These are phyloP conservation scores for Endogone sp. DNA, from an alignment of 192 early-diverging fungal genomes.

Conservation along the genomic window DNA sequence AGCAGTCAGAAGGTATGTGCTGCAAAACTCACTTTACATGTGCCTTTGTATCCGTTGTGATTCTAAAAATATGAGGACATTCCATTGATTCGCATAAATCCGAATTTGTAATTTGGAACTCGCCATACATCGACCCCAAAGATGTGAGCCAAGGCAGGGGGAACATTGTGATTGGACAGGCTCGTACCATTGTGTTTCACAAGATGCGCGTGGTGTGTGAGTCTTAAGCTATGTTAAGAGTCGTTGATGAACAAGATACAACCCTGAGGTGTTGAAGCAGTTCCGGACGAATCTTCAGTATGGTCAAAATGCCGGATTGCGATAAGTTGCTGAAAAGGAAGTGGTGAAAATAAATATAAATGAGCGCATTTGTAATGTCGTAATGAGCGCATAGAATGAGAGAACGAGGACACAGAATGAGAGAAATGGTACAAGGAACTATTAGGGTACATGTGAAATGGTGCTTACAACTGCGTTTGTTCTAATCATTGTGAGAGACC, in stretches of 20 bases:
- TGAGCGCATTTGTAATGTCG: too few species aligned
- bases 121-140: constrained; percentile 16
- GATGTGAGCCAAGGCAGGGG: constrained; percentile 4
- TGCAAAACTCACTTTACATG: neutral
- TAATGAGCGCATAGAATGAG: too few species aligned
- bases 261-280: constrained; percentile 31
- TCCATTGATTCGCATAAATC: too few species aligned
- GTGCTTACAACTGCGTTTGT: too few species aligned
- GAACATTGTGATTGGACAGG: constrained; percentile 19
- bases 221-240: too few species aligned
- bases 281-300: constrained; percentile 16
- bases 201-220: constrained; percentile 18
- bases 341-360: too few species aligned
- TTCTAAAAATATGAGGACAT: neutral
- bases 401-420: too few species aligned
- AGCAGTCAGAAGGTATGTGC: constrained; percentile 2
- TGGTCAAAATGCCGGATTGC: constrained; percentile 11
- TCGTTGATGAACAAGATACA: constrained; percentile 18
- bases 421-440: too few species aligned
- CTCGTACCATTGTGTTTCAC: constrained; percentile 51
- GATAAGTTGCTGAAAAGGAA: too few species aligned
- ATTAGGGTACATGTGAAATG: too few species aligned
- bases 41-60: neutral
- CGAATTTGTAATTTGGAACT: constrained; percentile 44
- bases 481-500: too few species aligned